Base-by-base conservation (phyloP, 352 stramenopile genomes). In the Thalassiosira exigua region DNA sequence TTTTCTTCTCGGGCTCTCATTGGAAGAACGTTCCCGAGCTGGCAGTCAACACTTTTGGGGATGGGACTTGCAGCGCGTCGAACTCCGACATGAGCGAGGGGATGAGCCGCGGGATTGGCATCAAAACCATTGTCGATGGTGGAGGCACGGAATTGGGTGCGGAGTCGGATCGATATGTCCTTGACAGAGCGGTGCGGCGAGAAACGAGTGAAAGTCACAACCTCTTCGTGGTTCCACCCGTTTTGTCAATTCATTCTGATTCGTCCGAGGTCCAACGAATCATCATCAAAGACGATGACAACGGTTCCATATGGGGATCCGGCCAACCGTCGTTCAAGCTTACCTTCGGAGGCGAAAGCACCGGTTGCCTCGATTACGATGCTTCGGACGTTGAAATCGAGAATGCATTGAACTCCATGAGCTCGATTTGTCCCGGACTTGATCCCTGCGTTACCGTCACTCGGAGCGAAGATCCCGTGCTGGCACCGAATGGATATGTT, bases 1-100 rank as follows among this genome's bases (percentile, higher is more conserved):
- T 95, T 17, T 93, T 87, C 62, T 95, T 95, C 71, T 81, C 73
- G 9, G 88, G 79, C 14, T 81, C 82, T 19, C 75, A 92, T 65
- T 89, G 92, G 62, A 77, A 61, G 24, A 83, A 93, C 73, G 78
- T 89, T 14, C 77, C 80, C n/a, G n/a, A 87, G 57, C 71, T 94
- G 29, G 46, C 64, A 53, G 59, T 85, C 19, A 83, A 87, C 50
- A 67, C 71, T 14, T 90, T 91, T 73, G 85, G 76, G 12, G 82
- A 85, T 76, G 76, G 77, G 3, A 65, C 77, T 29, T 93, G 87
- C 67, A 62, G 58, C 39, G 62, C 52, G 24, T 78, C 67, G 9
- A 89, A 81, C 54, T 69, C 77, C 22, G 79, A 92, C 39, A 84
- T 86, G 30, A 58, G 52, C 33, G 46, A 75, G 32, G 79, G 83